Base-by-base conservation (phyloP, 2,329 filamentous ascomycete genomes). In the Eutypella sp. region DNA sequence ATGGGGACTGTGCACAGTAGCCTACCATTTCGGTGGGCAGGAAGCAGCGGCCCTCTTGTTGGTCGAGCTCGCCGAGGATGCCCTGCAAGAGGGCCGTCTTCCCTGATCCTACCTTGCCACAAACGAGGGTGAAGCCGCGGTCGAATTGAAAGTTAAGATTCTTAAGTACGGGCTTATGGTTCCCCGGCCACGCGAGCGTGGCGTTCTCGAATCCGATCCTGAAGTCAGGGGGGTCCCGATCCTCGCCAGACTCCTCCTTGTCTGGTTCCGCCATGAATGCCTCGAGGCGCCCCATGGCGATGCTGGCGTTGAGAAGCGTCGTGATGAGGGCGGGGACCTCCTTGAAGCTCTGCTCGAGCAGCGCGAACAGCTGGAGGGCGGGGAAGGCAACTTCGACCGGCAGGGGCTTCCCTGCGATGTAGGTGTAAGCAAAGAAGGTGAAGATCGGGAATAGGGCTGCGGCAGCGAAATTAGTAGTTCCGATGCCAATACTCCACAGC, bases 231-330 rank as follows among this genome's bases (percentile, higher is more conserved):
- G 52, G 52, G 1, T 63, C 39, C 3, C 72, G 65, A 8, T 61
- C 61, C 4, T 66, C 57, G 4, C 70, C 68, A 3, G 64, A 63
- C 23, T 77, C 73, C 24, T 80, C 77, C 55, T 89, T 89, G 57
- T 96, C 82, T 0, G 88, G 88, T 63, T 96, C 90, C 1, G 73
- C 70, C 88, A 96, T 95, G 67, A 95, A 96, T 19, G 79, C 76
- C 57, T 95, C 87, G 18, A 96, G 89, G 53, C 90, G 84, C 8
- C 79, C 81, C 51, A 95, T 81, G 0, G 90, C 86, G 16, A 96
- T 84, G n/a, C 79, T 83, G 0, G 89, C 87, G 57, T 95, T 95
- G 53, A 95, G 76, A 4, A 92, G 68, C 0, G 85, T 79, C 0
- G 86, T 89, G 37, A 95, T 82, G 9, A 95, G 69, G 24, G 79